Evolutionary conservation across 1,284 basidiomycete species (phyloP), one percentile per base, ranked within the genome.

Genomic region (Rhodotorula sp.): DNA sequence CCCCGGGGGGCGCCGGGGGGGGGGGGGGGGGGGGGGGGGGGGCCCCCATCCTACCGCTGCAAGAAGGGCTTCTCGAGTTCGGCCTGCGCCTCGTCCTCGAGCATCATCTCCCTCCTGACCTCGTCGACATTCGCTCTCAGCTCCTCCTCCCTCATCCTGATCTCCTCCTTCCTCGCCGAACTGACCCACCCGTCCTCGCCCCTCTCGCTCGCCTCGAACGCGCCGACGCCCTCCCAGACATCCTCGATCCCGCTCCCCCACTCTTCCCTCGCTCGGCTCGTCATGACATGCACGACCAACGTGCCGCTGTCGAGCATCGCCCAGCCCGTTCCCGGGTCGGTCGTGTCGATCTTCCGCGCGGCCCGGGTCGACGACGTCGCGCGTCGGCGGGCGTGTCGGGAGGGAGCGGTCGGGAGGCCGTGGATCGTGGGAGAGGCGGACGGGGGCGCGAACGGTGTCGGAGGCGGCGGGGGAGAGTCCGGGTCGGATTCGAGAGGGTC

Each of bases 281-380:
- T 77, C 69, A 77, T 71, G 47, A 77, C 71, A 59, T 78, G 77
- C 16, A 77, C 73, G 52, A 78, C 74, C 6, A 76, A 65, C 28
- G 70, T 68, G 1, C 76, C 74, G 2, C 68, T 75, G 47, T 78
- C 77, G 31, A 78, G 64, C 62, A 78, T 65, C 24, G 69, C 73
- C 77, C 77, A 78, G 9, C 70, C 73, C 2, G 56, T 68, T 8
- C 65, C 68, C 30, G 69, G 63, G 55, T 72, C 71, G 20, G 54
- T 47, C 3, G 50, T 26, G 30, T 22, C 6, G 40, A 54, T 22
- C 11, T 22, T 34, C 2, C 51, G 51, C 51, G 54, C n/a, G 52
- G 55, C 24, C 62, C 72, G 56, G 40, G 40, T 44, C 8, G 37
- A 40, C 8, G 37, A 40, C 16, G 30, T 22, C 16, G 55, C 28